Evolutionary conservation across 495 filamentous ascomycete species (phyloP).

Genomic region (Amorphotheca resinae): DNA sequence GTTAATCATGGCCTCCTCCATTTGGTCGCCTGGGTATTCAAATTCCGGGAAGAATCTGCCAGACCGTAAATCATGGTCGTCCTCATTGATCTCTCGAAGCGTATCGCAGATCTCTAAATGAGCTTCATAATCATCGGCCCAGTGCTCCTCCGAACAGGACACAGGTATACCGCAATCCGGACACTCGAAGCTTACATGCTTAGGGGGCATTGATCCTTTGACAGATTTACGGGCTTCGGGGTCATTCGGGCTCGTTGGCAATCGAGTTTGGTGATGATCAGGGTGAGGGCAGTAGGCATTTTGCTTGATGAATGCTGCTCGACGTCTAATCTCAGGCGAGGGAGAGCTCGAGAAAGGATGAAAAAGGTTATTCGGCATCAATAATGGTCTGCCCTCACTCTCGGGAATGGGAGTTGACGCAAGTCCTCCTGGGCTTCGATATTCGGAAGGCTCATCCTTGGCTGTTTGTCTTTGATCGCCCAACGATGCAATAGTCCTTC

Average conservation of each 20-base stretch:
- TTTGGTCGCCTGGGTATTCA: constrained; percentile 73
- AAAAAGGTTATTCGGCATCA: constrained; percentile 77
- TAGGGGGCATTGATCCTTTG: constrained; percentile 45
- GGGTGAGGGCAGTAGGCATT: constrained; percentile 89
- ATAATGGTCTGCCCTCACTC: constrained; percentile 32
- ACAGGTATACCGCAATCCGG: constrained; percentile 92
- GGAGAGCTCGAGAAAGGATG: constrained; percentile 84
- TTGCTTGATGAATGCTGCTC: constrained; percentile 79
- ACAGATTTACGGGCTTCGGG: constrained; percentile 38
- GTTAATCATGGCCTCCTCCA: constrained; percentile 86
- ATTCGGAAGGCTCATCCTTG: constrained; percentile 14
- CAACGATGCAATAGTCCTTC: constrained; percentile 10
- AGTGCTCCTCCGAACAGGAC: constrained; percentile 87
- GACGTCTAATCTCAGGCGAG: constrained; percentile 64
- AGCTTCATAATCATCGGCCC: constrained; percentile 84
- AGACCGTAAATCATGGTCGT: constrained; percentile 88
- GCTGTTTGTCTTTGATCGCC: constrained; percentile 11
- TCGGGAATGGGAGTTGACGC: constrained; percentile 18
- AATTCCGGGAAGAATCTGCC: constrained; percentile 92
- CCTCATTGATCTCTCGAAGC: constrained; percentile 85
- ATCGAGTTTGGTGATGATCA: constrained; percentile 57
- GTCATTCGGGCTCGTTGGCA: constrained; percentile 45
- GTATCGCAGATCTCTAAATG: constrained; percentile 90
- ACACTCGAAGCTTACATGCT: constrained; percentile 84
- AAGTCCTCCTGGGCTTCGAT: constrained; percentile 7